phyloP scores from a whole-genome alignment of 129 eudicot genomes.

The Tanacetum coccineum region DNA sequence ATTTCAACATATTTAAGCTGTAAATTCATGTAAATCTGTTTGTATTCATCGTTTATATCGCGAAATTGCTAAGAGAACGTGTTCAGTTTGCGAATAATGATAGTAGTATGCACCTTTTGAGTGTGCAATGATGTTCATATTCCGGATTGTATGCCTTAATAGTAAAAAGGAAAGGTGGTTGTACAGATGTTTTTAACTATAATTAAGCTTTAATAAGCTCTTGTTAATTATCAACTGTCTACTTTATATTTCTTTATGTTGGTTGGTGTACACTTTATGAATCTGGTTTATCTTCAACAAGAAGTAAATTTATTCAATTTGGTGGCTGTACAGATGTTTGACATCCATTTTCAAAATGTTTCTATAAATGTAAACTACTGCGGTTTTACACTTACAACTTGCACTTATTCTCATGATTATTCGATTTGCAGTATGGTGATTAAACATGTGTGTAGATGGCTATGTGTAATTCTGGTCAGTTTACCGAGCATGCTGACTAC shows the following conservation, averaged over 20 bases:
- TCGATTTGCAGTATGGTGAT: constrained; percentile 40
- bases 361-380: not conserved
- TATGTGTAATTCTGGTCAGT: constrained; percentile 28
- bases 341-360: not conserved
- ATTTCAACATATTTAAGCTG: not conserved
- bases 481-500: constrained; percentile 38
- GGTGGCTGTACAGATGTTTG: too few species aligned
- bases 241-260: constrained; percentile 1
- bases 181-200: constrained; percentile 1
- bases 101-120: constrained; percentile 1
- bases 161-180: not conserved
- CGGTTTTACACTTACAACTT: not conserved
- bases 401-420: too few species aligned
- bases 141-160: constrained; percentile 8
- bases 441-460: constrained; percentile 29
- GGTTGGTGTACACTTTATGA: constrained; percentile 26
- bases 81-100: constrained; percentile 1
- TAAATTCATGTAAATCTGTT: constrained; percentile 9
- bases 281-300: constrained; percentile 22
- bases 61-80: not conserved
- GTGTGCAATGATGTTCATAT: constrained; percentile 3
- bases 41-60: not conserved
- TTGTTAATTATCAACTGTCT: not conserved
- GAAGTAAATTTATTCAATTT: constrained; percentile 26
- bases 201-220: not conserved